phyloP scores from a whole-genome alignment of 2,329 filamentous ascomycete genomes.

The Fusarium keratoplasticum region DNA sequence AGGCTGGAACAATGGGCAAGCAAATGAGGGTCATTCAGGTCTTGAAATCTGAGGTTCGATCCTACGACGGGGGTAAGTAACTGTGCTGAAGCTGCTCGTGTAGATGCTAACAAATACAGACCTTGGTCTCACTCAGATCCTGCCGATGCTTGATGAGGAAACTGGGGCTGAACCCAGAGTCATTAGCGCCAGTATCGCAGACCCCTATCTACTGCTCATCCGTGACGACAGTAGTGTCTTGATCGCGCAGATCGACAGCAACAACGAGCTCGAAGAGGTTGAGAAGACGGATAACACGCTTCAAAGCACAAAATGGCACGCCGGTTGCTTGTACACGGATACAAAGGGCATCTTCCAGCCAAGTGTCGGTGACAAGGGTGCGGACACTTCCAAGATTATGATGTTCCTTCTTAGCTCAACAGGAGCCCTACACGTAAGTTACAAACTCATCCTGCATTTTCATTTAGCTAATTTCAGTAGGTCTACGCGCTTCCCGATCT shows the following conservation, averaged over 20 bases:
- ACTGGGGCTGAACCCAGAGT: conserved; percentile 84
- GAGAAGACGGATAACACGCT: conserved; percentile 70
- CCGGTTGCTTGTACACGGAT: conserved; percentile 86
- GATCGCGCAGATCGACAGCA: conserved; percentile 79
- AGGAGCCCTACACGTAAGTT: conserved; percentile 79
- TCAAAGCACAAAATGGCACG: conserved; percentile 77
- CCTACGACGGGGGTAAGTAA: conserved; percentile 85
- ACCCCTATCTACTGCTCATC: conserved; percentile 86
- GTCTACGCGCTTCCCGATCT: conserved; percentile 83
- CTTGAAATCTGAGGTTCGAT: conserved; percentile 85
- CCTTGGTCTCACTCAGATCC: conserved; percentile 88
- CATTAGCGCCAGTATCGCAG: conserved; percentile 83
- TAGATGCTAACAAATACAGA: conserved; percentile 63
- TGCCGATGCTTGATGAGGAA: conserved; percentile 92
- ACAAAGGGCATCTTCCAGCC: conserved; percentile 65
- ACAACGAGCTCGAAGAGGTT: conserved; percentile 87
- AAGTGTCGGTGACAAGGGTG: conserved; percentile 52
- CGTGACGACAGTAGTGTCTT: conserved; percentile 86
- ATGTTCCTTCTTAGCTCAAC: conserved; percentile 82
- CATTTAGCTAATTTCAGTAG: conserved; percentile 54
- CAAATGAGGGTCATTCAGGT: conserved; percentile 88
- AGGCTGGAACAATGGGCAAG: conserved; percentile 85
- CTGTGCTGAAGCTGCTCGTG: not conserved
- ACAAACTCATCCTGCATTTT: not conserved
- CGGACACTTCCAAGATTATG: conserved; percentile 64